A percentile compares a stretch with the other conserved stretches of the same genome.
Evolutionary conservation across 306 rosid species (phyloP).

Genomic region (Vigna angularis): DNA sequence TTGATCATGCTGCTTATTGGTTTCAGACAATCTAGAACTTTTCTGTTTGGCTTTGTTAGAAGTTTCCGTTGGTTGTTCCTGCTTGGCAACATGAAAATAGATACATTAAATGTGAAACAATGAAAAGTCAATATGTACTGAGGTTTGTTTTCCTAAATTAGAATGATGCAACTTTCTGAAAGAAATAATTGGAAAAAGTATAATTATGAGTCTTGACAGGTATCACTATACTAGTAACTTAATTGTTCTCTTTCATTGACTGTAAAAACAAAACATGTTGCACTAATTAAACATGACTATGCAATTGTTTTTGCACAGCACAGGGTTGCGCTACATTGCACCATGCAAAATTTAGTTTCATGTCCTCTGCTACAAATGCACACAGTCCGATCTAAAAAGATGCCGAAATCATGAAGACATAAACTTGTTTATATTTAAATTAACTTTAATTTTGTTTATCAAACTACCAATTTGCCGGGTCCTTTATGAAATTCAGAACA

Average conservation of each 20-base stretch:
- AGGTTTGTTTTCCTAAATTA: slow-evolving; percentile 1
- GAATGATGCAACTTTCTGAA: slow-evolving; percentile 20
- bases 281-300: not conserved
- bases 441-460: not conserved
- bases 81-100: slow-evolving; percentile 51
- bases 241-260: not conserved
- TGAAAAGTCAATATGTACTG: not conserved
- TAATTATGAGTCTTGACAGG: not conserved
- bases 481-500: not conserved
- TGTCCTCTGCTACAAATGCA: slow-evolving; percentile 4
- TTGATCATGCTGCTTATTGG: slow-evolving; percentile 52
- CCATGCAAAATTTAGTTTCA: not conserved
- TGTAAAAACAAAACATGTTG: not conserved
- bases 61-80: slow-evolving; percentile 49
- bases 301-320: not conserved
- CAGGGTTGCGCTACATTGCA: slow-evolving; percentile 21
- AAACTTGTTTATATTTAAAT: not conserved
- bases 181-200: not conserved
- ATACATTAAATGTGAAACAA: slow-evolving; percentile 25
- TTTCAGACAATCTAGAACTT: slow-evolving; percentile 44
- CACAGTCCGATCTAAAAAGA: not conserved
- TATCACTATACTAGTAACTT: slow-evolving; percentile 6
- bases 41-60: slow-evolving; percentile 49
- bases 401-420: not conserved
- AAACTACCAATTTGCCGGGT: slow-evolving; percentile 17